phyloP scores from a whole-genome alignment of 2,329 filamentous ascomycete genomes.

The Lecanoromycetidae sp. region DNA sequence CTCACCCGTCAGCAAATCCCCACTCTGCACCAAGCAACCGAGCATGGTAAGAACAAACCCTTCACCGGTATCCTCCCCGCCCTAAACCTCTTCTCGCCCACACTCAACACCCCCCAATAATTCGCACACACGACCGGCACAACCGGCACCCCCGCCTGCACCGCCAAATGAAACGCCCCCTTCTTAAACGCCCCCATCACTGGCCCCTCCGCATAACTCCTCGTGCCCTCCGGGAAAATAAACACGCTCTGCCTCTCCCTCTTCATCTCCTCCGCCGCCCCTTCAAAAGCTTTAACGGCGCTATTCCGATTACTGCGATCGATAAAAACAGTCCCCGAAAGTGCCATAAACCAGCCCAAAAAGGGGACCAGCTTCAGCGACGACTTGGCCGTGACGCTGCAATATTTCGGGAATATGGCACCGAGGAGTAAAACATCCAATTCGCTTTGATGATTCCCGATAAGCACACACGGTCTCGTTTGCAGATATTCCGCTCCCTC shows the following conservation, averaged over 20 bases:
- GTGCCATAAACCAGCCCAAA: slow-evolving; percentile 85
- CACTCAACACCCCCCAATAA: slow-evolving; percentile 60
- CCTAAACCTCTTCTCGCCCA: slow-evolving; percentile 53
- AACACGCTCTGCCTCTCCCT: slow-evolving; percentile 49
- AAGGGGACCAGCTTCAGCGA: slow-evolving; percentile 68
- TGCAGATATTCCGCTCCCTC: slow-evolving; percentile 54
- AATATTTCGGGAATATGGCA: slow-evolving; percentile 77
- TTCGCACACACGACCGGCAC: slow-evolving; percentile 74
- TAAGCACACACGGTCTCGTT: slow-evolving; percentile 72
- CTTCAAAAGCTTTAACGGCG: slow-evolving; percentile 72
- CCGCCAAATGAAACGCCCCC: slow-evolving; percentile 89
- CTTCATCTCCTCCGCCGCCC: slow-evolving; percentile 70
- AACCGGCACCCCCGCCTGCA: slow-evolving; percentile 87
- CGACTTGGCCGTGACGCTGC: slow-evolving; percentile 84
- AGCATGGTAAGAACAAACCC: slow-evolving; percentile 36
- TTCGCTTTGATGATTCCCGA: slow-evolving; percentile 94
- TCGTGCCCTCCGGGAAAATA: slow-evolving; percentile 65
- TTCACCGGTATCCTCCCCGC: slow-evolving; percentile 62
- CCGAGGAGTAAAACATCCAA: slow-evolving; percentile 89
- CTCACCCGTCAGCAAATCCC: not conserved
- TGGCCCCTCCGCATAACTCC: slow-evolving; percentile 75
- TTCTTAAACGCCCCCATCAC: slow-evolving; percentile 94
- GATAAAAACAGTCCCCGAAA: slow-evolving; percentile 88
- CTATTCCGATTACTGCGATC: slow-evolving; percentile 75
- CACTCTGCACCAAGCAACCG: not conserved